phyloP scores from a whole-genome alignment of 1,284 basidiomycete genomes.

The Puccinia triticina region DNA sequence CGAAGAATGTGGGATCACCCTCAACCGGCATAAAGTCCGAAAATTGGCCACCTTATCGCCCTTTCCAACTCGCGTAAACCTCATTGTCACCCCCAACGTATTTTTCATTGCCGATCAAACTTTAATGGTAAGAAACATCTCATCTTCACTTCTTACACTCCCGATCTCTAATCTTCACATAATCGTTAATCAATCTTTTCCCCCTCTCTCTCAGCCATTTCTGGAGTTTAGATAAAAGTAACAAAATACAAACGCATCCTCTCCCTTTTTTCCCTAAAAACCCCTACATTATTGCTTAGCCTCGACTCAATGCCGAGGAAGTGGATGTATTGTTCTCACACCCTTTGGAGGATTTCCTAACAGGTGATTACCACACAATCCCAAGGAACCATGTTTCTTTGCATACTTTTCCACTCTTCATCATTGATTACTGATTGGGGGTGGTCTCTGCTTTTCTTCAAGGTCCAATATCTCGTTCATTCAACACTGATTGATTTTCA shows the following conservation, averaged over 20 bases:
- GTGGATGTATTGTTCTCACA: slow-evolving; percentile 41
- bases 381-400: not conserved
- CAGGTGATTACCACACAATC: not conserved
- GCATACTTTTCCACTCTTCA: not conserved
- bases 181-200: not conserved
- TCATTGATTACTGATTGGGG: not conserved
- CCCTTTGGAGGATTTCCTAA: slow-evolving; percentile 22
- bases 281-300: slow-evolving; percentile 2
- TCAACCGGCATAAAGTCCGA: slow-evolving; percentile 25
- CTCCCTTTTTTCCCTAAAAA: not conserved
- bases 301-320: slow-evolving; percentile 35
- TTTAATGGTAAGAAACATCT: slow-evolving; percentile 30
- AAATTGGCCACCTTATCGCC: slow-evolving; percentile 26
- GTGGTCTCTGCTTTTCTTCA: not conserved
- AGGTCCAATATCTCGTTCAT: slow-evolving; percentile 17
- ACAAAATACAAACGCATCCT: not conserved
- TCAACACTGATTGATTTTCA: slow-evolving; percentile 35
- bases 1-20: slow-evolving; percentile 40
- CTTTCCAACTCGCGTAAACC: slow-evolving; percentile 31
- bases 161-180: not conserved
- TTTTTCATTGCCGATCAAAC: slow-evolving; percentile 46
- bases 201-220: not conserved
- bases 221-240: slow-evolving; percentile 12
- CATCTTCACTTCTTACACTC: not conserved
- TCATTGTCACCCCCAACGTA: slow-evolving; percentile 45